phyloP scores from a whole-genome alignment of 1,139 yeast species.

The Pichia sp. region DNA sequence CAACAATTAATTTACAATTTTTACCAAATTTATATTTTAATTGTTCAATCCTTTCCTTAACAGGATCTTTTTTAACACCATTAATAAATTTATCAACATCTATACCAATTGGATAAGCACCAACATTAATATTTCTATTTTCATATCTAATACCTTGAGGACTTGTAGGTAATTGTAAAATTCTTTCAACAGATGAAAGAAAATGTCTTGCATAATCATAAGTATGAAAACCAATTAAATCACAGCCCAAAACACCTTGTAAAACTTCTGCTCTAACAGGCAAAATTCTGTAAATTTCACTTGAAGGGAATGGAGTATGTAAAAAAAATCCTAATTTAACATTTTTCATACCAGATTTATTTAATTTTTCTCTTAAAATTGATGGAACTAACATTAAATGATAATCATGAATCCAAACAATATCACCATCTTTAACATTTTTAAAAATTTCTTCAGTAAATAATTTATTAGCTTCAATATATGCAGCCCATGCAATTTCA shows the following conservation, averaged over 20 bases:
- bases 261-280: conserved; percentile 93
- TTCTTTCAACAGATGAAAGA: conserved; percentile 82
- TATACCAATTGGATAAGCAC: conserved; percentile 97
- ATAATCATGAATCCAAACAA: conserved; percentile 88
- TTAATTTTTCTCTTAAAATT: conserved; percentile 66
- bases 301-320: conserved; percentile 97
- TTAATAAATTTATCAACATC: conserved; percentile 87
- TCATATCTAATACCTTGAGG: conserved; percentile 87
- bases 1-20: conserved; percentile 80
- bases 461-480: conserved; percentile 81
- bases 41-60: conserved; percentile 56
- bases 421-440: conserved; percentile 73
- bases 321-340: conserved; percentile 86
- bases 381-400: conserved; percentile 94
- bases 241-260: conserved; percentile 88
- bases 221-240: conserved; percentile 96
- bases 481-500: conserved; percentile 97
- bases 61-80: conserved; percentile 62
- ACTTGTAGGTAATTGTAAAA: conserved; percentile 71
- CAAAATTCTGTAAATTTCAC: conserved; percentile 89
- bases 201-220: conserved; percentile 99
- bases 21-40: conserved; percentile 58
- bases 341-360: conserved; percentile 37
- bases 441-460: conserved; percentile 74
- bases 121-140: conserved; percentile 75